Conservation (phyloP, 495 filamentous ascomycete species). For the Penicillium flavigenum region DNA sequence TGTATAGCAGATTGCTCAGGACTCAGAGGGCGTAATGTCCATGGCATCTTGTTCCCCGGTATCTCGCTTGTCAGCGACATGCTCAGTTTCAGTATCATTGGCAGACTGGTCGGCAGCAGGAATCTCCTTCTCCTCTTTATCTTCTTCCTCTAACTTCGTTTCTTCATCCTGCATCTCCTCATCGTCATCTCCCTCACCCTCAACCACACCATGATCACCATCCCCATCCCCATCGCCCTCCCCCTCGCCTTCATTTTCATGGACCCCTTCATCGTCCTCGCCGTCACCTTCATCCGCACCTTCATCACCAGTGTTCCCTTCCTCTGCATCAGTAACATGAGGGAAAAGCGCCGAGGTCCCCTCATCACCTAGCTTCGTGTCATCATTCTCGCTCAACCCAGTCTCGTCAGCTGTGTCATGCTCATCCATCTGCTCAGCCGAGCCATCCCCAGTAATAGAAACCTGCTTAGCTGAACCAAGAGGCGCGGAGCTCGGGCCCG, state of each 20-base stretch:
- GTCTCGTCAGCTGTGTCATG: constrained; percentile 80
- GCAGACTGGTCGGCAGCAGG: constrained; percentile 11
- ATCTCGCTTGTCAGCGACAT: constrained; percentile 19
- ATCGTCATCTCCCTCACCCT: constrained; percentile 22
- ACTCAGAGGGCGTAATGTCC: constrained; percentile 18
- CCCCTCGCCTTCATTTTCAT: constrained; percentile 11
- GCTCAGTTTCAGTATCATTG: constrained; percentile 19
- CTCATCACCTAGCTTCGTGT: constrained; percentile 49
- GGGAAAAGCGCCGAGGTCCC: constrained; percentile 37
- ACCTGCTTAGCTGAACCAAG: constrained; percentile 5
- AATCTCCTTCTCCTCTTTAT: constrained; percentile 23
- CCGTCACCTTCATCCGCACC: constrained; percentile 46
- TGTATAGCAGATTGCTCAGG: neutral
- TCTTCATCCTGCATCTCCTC: constrained; percentile 29
- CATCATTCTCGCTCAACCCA: constrained; percentile 70
- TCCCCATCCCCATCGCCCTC: constrained; percentile 22
- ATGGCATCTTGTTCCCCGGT: constrained; percentile 19
- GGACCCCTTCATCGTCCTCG: constrained; percentile 53
- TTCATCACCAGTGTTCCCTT: constrained; percentile 29
- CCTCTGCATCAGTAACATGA: constrained; percentile 35
- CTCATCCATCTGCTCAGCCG: constrained; percentile 36
- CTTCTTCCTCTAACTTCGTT: constrained; percentile 18
- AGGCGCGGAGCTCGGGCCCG: constrained; percentile 24
- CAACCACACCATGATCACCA: constrained; percentile 17
- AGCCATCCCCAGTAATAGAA: constrained; percentile 18